Percentiles rank a stretch among this genome's conserved stretches.
Evolutionary conservation across 345 rosid genomes (phyloP).

Genomic region (Acer negundo): DNA sequence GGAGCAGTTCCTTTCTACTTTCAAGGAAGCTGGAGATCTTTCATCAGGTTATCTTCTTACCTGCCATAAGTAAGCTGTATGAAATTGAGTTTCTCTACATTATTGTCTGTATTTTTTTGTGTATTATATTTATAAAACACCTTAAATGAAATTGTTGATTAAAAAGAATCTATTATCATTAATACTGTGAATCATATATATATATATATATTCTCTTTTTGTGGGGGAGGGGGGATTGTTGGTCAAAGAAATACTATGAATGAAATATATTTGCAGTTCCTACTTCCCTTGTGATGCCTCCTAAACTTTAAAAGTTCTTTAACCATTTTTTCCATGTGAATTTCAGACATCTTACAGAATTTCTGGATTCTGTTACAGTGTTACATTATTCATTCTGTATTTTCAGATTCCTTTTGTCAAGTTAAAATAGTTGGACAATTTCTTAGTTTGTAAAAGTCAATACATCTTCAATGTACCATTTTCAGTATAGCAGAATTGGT

Average conservation of each 20-base stretch:
- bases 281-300: neutral
- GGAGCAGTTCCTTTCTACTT: constrained; percentile 67
- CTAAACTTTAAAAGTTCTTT: neutral
- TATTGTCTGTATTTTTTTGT: no score
- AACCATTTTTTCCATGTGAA: neutral
- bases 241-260: neutral
- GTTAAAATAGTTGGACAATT: neutral
- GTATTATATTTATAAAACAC: no score
- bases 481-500: neutral
- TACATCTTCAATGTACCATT: neutral
- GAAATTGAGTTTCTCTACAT: neutral
- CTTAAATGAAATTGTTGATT: neutral
- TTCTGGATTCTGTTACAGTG: neutral
- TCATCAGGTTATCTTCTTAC: constrained; percentile 49
- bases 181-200: no score
- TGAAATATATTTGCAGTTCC: neutral
- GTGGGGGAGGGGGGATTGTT: no score
- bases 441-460: neutral
- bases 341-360: neutral
- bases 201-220: no score
- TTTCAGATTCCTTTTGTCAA: neutral
- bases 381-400: neutral
- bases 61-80: neutral
- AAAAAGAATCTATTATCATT: neutral
- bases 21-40: constrained; percentile 63